Base-by-base conservation (phyloP, 1,139 yeast species). In the Protomyces macrosporus region DNA sequence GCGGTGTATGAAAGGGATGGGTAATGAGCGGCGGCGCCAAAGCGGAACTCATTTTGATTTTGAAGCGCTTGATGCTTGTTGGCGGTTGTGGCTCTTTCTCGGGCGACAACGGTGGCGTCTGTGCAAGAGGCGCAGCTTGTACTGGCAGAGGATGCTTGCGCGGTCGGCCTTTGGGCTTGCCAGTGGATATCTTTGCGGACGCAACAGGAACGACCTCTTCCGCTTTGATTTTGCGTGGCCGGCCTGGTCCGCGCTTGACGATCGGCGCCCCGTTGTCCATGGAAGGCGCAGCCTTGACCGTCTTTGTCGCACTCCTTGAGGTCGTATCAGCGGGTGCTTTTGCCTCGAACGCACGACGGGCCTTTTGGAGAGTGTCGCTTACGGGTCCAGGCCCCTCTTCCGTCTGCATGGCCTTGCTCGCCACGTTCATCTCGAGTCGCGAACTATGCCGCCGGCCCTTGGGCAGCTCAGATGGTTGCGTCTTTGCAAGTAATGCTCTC, bases 1-100 rank as follows among this genome's bases (percentile, higher is more conserved):
- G 71, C 0, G 81, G 74, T 1, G 81, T 75, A 75, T 90, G 96
- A 3, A 84, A 80, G 1, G 97, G 97, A 72, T 90, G 91, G 0
- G 95, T 86, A 4, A 89, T 79, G 6, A 82, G 75, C 35, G 86
- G 87, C 9, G 80, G 35, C 12, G 62, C 56, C 6, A 40, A 37
- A 5, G n/a, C 36, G 12, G 33, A 35, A 16, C 42, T 55, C 30
- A 58, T 42, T 5, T 37, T 45, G 14, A 58, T 42, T 33, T 42
- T 58, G 56, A 58, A 42, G 16, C 48, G 48, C 32, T 42, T 42
- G 48, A 42, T 16, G 10, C 48, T 30, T 14, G 9, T 14, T 9
- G 32, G 16, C 16, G 32, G 48, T 6, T 16, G 48, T 14, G 23
- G 23, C 23, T 23, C 23, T 23, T 23, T 23, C 23, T 23, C 23